A percentile compares a stretch with the other conserved stretches of the same genome.
phyloP scores from a whole-genome alignment of 345 rosid species.

The Ricinus communis region DNA sequence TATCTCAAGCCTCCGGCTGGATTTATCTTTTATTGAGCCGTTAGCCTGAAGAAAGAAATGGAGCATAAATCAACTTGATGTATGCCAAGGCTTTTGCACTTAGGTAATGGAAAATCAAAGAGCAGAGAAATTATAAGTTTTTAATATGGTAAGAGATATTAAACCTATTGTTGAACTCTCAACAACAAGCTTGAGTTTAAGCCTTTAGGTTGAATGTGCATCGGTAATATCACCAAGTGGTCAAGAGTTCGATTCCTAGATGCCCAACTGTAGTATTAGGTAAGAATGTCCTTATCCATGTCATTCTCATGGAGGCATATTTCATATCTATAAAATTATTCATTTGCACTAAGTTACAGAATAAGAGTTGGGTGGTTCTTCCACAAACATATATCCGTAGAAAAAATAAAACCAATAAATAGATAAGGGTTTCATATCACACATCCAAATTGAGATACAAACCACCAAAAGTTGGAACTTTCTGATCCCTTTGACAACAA shows the following conservation, averaged over 20 bases:
- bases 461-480: not conserved
- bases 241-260: not conserved
- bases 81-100: not conserved
- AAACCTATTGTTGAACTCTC: slow-evolving; percentile 1
- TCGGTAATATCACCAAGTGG: not conserved
- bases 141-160: not conserved
- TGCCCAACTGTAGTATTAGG: not conserved
- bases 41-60: slow-evolving; percentile 38
- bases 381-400: not conserved
- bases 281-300: not conserved
- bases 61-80: not conserved
- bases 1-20: slow-evolving; percentile 48
- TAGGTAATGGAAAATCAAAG: not conserved
- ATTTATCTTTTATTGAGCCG: slow-evolving; percentile 33
- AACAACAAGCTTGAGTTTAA: not conserved
- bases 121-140: not conserved
- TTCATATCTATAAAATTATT: not conserved
- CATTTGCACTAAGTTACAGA: not conserved
- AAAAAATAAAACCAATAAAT: not conserved
- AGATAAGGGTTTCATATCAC: not conserved
- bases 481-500: slow-evolving; percentile 1
- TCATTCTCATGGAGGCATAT: not conserved
- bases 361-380: not conserved
- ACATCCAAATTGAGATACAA: slow-evolving; percentile 7
- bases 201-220: not conserved